Conservation (phyloP, 495 filamentous ascomycete species). For the Collariella sp. region DNA sequence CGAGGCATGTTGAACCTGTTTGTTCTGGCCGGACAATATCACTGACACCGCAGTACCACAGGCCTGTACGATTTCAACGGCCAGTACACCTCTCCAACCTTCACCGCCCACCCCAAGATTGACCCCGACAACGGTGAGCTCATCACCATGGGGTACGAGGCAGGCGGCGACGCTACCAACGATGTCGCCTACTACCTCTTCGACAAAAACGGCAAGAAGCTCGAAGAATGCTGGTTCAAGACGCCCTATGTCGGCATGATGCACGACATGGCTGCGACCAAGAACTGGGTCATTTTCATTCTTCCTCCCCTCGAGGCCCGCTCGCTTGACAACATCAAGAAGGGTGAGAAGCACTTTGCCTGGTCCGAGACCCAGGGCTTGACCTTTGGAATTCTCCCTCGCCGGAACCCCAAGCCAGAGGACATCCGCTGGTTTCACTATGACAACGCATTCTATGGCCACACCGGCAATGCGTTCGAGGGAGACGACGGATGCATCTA, state of each 20-base stretch:
- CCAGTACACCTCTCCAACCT: conserved; percentile 44
- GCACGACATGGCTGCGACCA: conserved; percentile 45
- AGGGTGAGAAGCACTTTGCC: conserved; percentile 47
- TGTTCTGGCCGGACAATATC: too few species aligned
- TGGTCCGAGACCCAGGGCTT: conserved; percentile 47
- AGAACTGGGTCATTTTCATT: conserved; percentile 46
- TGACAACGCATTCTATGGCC: conserved; percentile 37
- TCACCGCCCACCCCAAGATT: conserved; percentile 55
- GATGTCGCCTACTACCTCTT: conserved; percentile 46
- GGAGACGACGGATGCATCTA: too few species aligned
- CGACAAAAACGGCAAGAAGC: conserved; percentile 33
- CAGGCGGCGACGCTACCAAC: conserved; percentile 37
- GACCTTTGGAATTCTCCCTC: conserved; percentile 43
- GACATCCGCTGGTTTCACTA: conserved; percentile 44
- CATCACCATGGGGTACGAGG: conserved; percentile 49
- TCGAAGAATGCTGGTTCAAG: conserved; percentile 41
- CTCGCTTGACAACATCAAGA: conserved; percentile 44
- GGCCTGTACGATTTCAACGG: conserved; percentile 50
- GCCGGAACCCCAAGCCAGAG: conserved; percentile 37
- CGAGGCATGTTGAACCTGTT: too few species aligned
- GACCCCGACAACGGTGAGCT: conserved; percentile 51
- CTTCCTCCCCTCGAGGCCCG: conserved; percentile 45
- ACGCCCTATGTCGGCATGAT: conserved; percentile 49
- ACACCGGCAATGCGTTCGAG: background rate
- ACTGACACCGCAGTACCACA: too few species aligned